Conservation (phyloP, 257 asterid species). For the Craterostigma plantagineum region DNA sequence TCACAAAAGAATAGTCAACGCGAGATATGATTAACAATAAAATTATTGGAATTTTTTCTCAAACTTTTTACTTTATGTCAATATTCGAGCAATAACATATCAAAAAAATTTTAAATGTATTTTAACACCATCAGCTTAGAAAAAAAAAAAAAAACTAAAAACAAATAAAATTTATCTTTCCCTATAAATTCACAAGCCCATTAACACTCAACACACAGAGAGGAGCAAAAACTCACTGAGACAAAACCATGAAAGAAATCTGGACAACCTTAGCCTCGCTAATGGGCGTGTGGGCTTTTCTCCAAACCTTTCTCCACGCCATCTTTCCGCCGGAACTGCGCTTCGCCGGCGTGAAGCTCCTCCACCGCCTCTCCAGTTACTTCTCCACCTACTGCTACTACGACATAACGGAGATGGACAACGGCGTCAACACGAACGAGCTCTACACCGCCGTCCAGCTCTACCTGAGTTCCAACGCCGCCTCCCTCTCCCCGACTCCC, state of each 20-base stretch:
- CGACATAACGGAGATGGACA: slow-evolving; percentile 17
- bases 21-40: too few species aligned
- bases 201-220: too few species aligned
- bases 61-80: too few species aligned
- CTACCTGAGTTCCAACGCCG: slow-evolving; percentile 11
- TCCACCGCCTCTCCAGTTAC: slow-evolving; percentile 12
- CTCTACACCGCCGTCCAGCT: slow-evolving; percentile 22
- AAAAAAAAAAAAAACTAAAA: too few species aligned
- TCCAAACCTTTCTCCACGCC: slow-evolving; percentile 2
- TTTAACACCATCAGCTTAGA: too few species aligned
- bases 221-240: too few species aligned
- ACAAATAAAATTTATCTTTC: too few species aligned
- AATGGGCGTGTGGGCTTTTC: slow-evolving; percentile 2
- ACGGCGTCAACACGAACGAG: slow-evolving; percentile 23
- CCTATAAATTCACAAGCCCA: too few species aligned
- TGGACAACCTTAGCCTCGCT: slow-evolving; percentile 8
- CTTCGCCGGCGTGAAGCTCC: slow-evolving; percentile 11
- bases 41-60: too few species aligned
- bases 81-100: too few species aligned
- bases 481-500: slow-evolving; percentile 14
- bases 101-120: too few species aligned
- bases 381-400: slow-evolving; percentile 19
- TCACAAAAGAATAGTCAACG: too few species aligned
- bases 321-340: slow-evolving; percentile 22
- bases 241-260: slow-evolving; percentile 13